These are phyloP conservation scores for Haplographium delicatum DNA, from an alignment of 495 filamentous ascomycete genomes.

Conservation along the genomic window DNA sequence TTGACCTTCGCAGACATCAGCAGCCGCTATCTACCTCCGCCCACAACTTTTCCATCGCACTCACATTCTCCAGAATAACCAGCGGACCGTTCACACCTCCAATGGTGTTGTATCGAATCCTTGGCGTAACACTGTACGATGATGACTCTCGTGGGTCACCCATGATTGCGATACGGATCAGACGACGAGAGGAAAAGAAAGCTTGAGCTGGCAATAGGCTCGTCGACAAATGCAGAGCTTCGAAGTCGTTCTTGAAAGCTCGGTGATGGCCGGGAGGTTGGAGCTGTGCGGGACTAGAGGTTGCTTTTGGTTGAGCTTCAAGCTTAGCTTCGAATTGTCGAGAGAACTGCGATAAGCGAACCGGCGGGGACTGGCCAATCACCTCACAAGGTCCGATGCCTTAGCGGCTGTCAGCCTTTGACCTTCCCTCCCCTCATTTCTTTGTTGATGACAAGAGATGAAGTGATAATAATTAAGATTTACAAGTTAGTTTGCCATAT, in stretches of 20 bases:
- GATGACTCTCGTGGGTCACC: constrained; percentile 76
- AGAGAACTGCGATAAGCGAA: constrained; percentile 25
- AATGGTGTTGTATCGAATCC: constrained; percentile 96
- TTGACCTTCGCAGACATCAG: constrained; percentile 66
- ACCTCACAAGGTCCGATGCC: too few species aligned
- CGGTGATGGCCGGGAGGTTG: not conserved
- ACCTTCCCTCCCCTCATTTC: too few species aligned
- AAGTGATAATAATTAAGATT: too few species aligned
- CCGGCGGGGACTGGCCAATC: not conserved
- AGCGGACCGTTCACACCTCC: constrained; percentile 96
- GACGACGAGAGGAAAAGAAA: not conserved
- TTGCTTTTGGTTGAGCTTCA: constrained; percentile 19
- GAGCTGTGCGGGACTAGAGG: constrained; percentile 17
- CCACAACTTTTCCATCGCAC: constrained; percentile 12
- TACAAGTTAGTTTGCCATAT: too few species aligned
- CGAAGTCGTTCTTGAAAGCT: constrained; percentile 3
- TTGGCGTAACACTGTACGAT: constrained; percentile 67
- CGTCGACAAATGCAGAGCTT: constrained; percentile 8
- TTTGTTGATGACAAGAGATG: too few species aligned
- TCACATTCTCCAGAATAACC: constrained; percentile 92
- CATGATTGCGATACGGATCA: constrained; percentile 37
- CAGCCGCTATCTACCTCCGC: not conserved
- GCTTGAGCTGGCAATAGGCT: not conserved
- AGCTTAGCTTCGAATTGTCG: constrained; percentile 7
- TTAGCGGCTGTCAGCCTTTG: too few species aligned